A percentile compares a stretch with the other conserved stretches of the same genome.
Conservation (phyloP, 1,284 basidiomycete species). For the Hemileia vastatrix region DNA sequence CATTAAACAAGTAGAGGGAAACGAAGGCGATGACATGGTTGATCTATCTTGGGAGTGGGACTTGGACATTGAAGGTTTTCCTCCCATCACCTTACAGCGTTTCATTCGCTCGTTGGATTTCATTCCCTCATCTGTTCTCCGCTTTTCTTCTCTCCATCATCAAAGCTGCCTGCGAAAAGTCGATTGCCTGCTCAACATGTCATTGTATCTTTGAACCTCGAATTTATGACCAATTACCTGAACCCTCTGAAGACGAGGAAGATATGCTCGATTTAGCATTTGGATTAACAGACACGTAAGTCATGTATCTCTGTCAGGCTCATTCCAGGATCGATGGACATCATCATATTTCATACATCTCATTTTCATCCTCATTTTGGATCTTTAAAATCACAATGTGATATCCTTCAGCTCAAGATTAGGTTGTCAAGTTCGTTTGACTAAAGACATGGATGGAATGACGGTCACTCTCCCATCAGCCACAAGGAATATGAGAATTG, state of each 20-base stretch:
- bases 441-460: slow-evolving; percentile 73
- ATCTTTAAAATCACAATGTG: not conserved
- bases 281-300: slow-evolving; percentile 84
- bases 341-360: not conserved
- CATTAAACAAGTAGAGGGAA: slow-evolving; percentile 80
- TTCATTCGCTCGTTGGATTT: not conserved
- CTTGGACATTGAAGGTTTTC: slow-evolving; percentile 79
- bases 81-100: not conserved
- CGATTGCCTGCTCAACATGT: slow-evolving; percentile 94
- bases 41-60: slow-evolving; percentile 90
- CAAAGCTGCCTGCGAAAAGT: slow-evolving; percentile 96
- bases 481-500: slow-evolving; percentile 94
- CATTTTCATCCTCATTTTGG: not conserved
- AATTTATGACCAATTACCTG: slow-evolving; percentile 72
- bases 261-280: slow-evolving; percentile 99
- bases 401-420: slow-evolving; percentile 49
- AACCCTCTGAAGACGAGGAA: slow-evolving; percentile 94
- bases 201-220: slow-evolving; percentile 80
- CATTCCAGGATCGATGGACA: not conserved
- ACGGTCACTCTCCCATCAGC: slow-evolving; percentile 77
- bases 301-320: slow-evolving; percentile 15
- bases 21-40: slow-evolving; percentile 86
- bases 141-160: not conserved
- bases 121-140: not conserved
- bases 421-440: slow-evolving; percentile 72